Evolutionary conservation across 306 rosid genomes (phyloP), one percentile per base, ranked within the genome.

Genomic region (Urtica urens): DNA sequence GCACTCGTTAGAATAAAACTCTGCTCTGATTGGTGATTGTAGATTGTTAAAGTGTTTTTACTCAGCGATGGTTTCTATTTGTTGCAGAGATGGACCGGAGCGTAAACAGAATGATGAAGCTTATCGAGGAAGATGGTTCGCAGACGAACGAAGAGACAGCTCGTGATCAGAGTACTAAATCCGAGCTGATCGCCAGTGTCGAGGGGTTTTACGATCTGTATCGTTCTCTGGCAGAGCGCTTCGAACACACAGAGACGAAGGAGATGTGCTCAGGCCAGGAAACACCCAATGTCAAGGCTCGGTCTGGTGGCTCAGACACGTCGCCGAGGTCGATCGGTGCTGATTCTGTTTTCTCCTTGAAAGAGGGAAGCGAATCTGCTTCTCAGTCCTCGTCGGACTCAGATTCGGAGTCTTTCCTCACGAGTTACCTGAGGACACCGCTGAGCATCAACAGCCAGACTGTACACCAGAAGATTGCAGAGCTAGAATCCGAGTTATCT

Each of bases 241-340:
- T 51, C 28, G 30, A 53, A 7, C 55, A 33, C 8, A n/a, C n/a
- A n/a, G 8, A 56, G 59, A 62, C 51, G 10, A 74, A 67, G 56
- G 75, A 59, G 12, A 49, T 33, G 9, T 40, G 29, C 10, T 63
- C 57, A 18, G 51, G 24, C 1, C 23, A 42, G 63, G 23, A 13
- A 39, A 79, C 80, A 64, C 88, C 85, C 3, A 60, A 71, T 42
- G 67, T 43, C 33, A 80, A 78, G 66, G 60, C 44, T 71, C 63
- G 71, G 49, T 42, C 57, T 40, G 64, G 66, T 55, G 61, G 39
- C 10, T 38, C 80, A 42, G 79, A 78, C 20, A 51, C 74, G 15
- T 69, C 81, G 24, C 71, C 62, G 31, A 74, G 65, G 56, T 75
- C 83, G 7, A 79, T 65, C 10, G 66, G 69, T 51, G 72, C 69